Base-by-base conservation (phyloP, 129 eudicot species). In the Flaveria robusta region DNA sequence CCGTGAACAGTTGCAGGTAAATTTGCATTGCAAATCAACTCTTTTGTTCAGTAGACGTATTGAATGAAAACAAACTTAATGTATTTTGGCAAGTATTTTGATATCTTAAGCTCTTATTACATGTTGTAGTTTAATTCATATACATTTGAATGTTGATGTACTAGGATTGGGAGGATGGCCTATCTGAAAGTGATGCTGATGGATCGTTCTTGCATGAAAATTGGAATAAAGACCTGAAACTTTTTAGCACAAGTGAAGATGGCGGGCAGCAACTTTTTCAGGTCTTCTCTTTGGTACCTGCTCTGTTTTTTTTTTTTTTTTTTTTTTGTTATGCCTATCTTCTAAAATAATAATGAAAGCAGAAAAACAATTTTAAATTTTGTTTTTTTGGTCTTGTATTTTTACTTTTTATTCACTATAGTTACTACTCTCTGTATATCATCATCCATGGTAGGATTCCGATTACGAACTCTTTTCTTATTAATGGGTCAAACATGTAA, bases 111-210 rank as follows among this genome's bases (percentile, higher is more conserved):
- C 4, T 27, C 52, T n/a, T 27, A 11, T 12, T 63, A 46, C 45
- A 27, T 47, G 29, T n/a, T 75, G 20, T 42, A 51, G 43, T 5
- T 71, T 11, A 71, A n/a, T 26, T 18, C 22, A 63, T 47, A 54
- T 77, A 46, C 11, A 22, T 67, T 67, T 67, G 55, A 23, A 18
- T 42, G 34, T 31, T 2, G 24, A 80, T 73, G 18, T 56, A 34
- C 42, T 27, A 93, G 98, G 98, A 93, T 77, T 93, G 98, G 98
- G 98, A 93, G 78, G 91, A 90, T 77, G 98, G 98, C 68, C 66
- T 93, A 31, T 87, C 91, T 69, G 98, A 93, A 71, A 93, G 81
- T 64, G 88, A 88, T 85, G 98, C 97, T 14, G 98, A 93, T 87
- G 98, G 98, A 34, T 93, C 98, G 46, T 90, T 90, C 79, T 87